Percentiles rank a stretch among this genome's conserved stretches.
Evolutionary conservation across 1,284 basidiomycete genomes (phyloP).

Genomic region (Ceratobasidium sp.): DNA sequence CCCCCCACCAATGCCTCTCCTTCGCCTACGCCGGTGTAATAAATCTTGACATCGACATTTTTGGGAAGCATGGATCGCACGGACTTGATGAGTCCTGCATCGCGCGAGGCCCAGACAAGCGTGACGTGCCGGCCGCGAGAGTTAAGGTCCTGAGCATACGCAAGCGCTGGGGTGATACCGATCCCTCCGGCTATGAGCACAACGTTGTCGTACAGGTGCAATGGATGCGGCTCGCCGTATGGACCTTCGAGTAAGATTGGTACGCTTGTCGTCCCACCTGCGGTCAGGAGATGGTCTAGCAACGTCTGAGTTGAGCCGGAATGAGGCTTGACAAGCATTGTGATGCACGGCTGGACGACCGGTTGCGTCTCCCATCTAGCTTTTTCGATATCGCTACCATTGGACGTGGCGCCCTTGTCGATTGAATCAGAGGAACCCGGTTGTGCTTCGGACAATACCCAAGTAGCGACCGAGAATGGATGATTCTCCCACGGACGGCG

Average conservation of each 20-base stretch:
- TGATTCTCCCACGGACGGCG: conserved; percentile 41
- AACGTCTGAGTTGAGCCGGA: background rate
- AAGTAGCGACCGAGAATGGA: conserved; percentile 34
- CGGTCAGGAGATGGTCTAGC: background rate
- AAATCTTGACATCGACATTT: conserved; percentile 13
- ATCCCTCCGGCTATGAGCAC: conserved; percentile 37
- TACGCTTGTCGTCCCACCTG: background rate
- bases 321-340: conserved; percentile 25
- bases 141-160: conserved; percentile 19
- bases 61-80: background rate
- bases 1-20: background rate
- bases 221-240: conserved; percentile 28
- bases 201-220: conserved; percentile 29
- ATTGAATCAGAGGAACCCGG: background rate
- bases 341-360: conserved; percentile 14
- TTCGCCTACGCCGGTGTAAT: conserved; percentile 13
- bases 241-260: conserved; percentile 36
- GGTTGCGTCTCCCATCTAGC: background rate
- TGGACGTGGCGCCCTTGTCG: background rate
- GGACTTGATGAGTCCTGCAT: conserved; percentile 17
- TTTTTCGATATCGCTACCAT: conserved; percentile 11
- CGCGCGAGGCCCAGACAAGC: conserved; percentile 34
- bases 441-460: conserved; percentile 9
- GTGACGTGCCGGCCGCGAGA: background rate
- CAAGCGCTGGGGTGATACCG: conserved; percentile 20